Conservation (phyloP, 2,329 filamentous ascomycete species). For the Orbilia javanica region DNA sequence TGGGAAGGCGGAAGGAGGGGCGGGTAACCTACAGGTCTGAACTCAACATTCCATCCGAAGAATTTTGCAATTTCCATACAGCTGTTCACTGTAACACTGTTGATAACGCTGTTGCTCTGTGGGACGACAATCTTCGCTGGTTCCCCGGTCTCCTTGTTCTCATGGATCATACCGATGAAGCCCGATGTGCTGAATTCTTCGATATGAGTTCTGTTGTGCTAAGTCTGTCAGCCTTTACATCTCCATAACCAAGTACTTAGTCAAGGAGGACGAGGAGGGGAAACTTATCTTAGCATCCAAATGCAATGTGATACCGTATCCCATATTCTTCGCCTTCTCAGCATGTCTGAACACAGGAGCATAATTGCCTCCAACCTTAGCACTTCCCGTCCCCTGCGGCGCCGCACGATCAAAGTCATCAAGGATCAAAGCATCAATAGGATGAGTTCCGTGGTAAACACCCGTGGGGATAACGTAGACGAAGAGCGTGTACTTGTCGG, state of each 20-base stretch:
- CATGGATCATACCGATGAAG: constrained; percentile 81
- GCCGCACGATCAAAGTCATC: constrained; percentile 94
- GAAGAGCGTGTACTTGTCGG: constrained; percentile 85
- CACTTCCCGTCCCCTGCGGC: constrained; percentile 88
- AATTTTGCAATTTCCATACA: constrained; percentile 79
- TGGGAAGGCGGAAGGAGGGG: neutral
- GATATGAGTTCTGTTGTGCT: constrained; percentile 82
- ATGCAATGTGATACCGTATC: constrained; percentile 94
- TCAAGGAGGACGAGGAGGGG: neutral
- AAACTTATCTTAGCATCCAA: constrained; percentile 71
- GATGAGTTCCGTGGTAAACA: constrained; percentile 90
- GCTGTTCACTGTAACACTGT: constrained; percentile 85
- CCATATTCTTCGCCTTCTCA: constrained; percentile 80
- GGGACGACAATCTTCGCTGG: constrained; percentile 83
- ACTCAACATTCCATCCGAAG: constrained; percentile 85
- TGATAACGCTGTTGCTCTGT: constrained; percentile 87
- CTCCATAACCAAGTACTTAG: neutral
- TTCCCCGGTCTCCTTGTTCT: constrained; percentile 68
- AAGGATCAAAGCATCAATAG: constrained; percentile 87
- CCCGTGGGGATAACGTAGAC: constrained; percentile 91
- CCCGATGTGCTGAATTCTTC: constrained; percentile 97
- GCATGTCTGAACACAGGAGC: constrained; percentile 90
- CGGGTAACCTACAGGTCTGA: constrained; percentile 73
- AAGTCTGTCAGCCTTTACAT: constrained; percentile 65
- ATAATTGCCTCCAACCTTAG: constrained; percentile 97